Evolutionary conservation across 805 yeast genomes (phyloP), one percentile per base, ranked within the genome.

Genomic region (Jamesozyma piceae): DNA sequence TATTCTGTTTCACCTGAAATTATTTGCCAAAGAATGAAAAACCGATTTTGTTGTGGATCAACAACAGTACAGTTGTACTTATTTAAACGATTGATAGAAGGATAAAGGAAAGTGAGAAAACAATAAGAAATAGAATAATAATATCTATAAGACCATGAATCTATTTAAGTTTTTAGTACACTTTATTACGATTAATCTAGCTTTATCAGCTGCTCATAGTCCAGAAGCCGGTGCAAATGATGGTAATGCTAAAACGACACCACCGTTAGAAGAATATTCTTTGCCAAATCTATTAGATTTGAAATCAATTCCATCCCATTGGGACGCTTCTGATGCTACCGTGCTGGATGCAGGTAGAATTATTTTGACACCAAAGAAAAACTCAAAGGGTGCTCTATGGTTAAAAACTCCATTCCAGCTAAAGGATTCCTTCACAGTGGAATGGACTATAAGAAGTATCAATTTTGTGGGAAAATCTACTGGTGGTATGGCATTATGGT

Each of bases 401-500:
- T 55, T 63, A 29, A 47, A 42, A 31, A 58, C 63, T 59, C 31
- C 56, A 36, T 38, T 55, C 50, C 10, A 54, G 56, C 39, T 66
- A 48, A 46, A 49, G 19, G 19, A 65, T 48, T 65, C 66, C 45
- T 78, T 78, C 71, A 74, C 89, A 0, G 51, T 78, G 13, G 89
- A 82, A 50, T 55, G 75, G 38, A 74, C 81, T 2, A 71, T 82
- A 48, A 72, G 92, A 60, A 75, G 84, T 37, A 59, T 74, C 9
- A 84, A 83, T 5, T 64, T 66, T 9, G 51, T 46, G 30, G 80
- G 80, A 0, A 53, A 60, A 39, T 66, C 66, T 14, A 24, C 28
- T 17, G 78, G 83, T 52, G 87, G 86, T 0, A 51, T 80, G 18
- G 65, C 83, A 0, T 60, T 82, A 32, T 80, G 80, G 75, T 58